Evolutionary conservation across 2,329 filamentous ascomycete species (phyloP).

Genomic region (Cordyceps cateniannulata): DNA sequence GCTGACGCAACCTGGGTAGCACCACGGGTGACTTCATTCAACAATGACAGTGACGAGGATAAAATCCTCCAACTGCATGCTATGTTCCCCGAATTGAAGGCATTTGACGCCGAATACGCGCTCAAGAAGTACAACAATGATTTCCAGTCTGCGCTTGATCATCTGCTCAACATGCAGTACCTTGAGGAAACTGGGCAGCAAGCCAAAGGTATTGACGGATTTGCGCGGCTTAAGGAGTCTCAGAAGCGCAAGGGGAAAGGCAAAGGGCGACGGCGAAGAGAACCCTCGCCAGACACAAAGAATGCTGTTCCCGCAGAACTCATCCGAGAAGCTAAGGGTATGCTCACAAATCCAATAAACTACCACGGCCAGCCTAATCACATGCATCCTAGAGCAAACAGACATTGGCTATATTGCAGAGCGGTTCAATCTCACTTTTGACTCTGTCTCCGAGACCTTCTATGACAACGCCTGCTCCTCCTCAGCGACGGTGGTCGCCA

Average conservation of each 20-base stretch:
- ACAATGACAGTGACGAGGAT: slow-evolving; percentile 44
- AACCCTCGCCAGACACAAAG: slow-evolving; percentile 14
- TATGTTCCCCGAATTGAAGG: slow-evolving; percentile 66
- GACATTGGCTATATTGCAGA: slow-evolving; percentile 40
- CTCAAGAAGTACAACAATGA: slow-evolving; percentile 63
- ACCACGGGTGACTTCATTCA: slow-evolving; percentile 28
- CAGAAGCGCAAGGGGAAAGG: slow-evolving; percentile 34
- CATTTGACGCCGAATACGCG: slow-evolving; percentile 58
- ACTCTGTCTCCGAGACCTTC: slow-evolving; percentile 36
- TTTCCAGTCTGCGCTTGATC: slow-evolving; percentile 66
- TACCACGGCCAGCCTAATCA: neutral
- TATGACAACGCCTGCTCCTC: slow-evolving; percentile 30
- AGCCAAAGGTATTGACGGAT: slow-evolving; percentile 75
- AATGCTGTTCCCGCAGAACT: slow-evolving; percentile 15
- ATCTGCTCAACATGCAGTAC: slow-evolving; percentile 71
- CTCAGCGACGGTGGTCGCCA: slow-evolving; percentile 33
- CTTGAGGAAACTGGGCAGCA: slow-evolving; percentile 61
- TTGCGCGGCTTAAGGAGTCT: slow-evolving; percentile 49
- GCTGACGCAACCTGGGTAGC: slow-evolving; percentile 18
- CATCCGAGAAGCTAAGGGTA: slow-evolving; percentile 25
- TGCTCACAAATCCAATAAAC: slow-evolving; percentile 12
- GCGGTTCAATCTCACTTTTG: slow-evolving; percentile 33
- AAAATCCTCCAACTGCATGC: slow-evolving; percentile 58
- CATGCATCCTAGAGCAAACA: slow-evolving; percentile 24
- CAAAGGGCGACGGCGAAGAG: slow-evolving; percentile 24